A percentile compares a stretch with the other conserved stretches of the same genome.
These are phyloP conservation scores for Botryotinia globosa DNA, from an alignment of 2,329 filamentous ascomycete genomes.

Conservation along the genomic window DNA sequence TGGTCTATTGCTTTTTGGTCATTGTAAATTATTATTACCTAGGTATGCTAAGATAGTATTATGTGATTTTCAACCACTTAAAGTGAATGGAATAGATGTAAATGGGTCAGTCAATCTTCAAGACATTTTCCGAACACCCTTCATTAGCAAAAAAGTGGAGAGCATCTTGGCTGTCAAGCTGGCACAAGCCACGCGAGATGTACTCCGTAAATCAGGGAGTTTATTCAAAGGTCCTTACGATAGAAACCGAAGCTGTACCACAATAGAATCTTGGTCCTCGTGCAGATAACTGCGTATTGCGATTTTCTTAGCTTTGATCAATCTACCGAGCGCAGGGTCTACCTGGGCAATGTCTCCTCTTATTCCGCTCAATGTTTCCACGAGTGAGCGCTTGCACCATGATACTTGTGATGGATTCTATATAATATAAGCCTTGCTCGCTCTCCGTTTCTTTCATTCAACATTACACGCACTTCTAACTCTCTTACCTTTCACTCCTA, in stretches of 20 bases:
- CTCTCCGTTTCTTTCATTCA: neutral
- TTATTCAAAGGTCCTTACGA: neutral
- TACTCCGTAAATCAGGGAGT: neutral
- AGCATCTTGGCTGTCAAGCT: neutral
- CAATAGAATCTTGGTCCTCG: neutral
- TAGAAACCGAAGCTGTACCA: neutral
- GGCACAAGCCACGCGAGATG: neutral
- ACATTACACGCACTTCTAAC: neutral
- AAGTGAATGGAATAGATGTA: neutral
- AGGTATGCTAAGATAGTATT: neutral
- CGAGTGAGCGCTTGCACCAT: neutral
- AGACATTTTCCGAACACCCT: too few species aligned
- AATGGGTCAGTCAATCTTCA: neutral
- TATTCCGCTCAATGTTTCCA: neutral
- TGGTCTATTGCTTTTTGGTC: neutral
- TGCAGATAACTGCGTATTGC: neutral
- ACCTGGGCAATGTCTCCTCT: neutral
- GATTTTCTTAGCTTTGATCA: neutral
- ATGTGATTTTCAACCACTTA: neutral
- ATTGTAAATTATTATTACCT: neutral
- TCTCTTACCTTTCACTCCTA: neutral
- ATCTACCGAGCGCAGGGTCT: neutral
- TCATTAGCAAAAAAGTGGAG: slow-evolving; percentile 13
- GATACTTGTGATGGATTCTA: neutral
- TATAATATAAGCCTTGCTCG: slow-evolving; percentile 5